These are phyloP conservation scores for Quaeritorhiza haematococci DNA, from an alignment of 371 early-diverging fungal genomes.

Conservation along the genomic window DNA sequence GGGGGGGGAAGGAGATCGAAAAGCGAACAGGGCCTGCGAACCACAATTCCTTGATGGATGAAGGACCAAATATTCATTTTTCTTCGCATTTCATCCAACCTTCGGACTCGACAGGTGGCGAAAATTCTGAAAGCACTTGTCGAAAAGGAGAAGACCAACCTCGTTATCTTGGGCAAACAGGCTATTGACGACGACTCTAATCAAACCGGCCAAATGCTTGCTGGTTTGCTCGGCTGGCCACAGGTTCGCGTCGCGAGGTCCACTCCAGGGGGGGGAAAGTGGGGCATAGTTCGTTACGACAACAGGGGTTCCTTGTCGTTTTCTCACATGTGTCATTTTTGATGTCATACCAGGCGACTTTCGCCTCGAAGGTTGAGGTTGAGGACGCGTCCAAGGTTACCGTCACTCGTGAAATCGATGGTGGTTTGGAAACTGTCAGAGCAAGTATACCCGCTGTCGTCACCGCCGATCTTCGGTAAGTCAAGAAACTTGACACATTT, in stretches of 20 bases:
- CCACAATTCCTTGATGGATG: too few relatives aligned
- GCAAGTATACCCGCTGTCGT: conserved; percentile 84
- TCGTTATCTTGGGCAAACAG: conserved; percentile 96
- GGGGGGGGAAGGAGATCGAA: too few relatives aligned
- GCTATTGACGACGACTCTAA: conserved; percentile 96
- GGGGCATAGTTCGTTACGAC: not conserved
- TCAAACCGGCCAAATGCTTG: conserved; percentile 98
- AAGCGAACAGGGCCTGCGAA: too few relatives aligned
- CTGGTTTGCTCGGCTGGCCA: conserved; percentile 90
- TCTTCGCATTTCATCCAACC: not conserved
- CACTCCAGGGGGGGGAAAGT: conserved; percentile 2
- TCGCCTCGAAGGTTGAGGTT: conserved; percentile 92
- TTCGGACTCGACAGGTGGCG: conserved; percentile 65
- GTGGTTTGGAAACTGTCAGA: conserved; percentile 90
- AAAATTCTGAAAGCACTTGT: conserved; percentile 84
- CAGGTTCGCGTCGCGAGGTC: conserved; percentile 52
- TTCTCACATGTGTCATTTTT: too few relatives aligned
- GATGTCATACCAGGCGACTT: conserved; percentile 71
- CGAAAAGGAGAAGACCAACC: conserved; percentile 86
- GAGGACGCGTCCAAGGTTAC: conserved; percentile 51
- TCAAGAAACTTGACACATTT: not conserved
- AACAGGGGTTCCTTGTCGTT: conserved; percentile 4
- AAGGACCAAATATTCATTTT: not conserved
- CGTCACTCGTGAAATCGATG: conserved; percentile 95
- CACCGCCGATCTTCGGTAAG: conserved; percentile 92